These are phyloP conservation scores for Tetratostichococcus sp. DNA, from an alignment of 139 green algal genomes.

Conservation along the genomic window DNA sequence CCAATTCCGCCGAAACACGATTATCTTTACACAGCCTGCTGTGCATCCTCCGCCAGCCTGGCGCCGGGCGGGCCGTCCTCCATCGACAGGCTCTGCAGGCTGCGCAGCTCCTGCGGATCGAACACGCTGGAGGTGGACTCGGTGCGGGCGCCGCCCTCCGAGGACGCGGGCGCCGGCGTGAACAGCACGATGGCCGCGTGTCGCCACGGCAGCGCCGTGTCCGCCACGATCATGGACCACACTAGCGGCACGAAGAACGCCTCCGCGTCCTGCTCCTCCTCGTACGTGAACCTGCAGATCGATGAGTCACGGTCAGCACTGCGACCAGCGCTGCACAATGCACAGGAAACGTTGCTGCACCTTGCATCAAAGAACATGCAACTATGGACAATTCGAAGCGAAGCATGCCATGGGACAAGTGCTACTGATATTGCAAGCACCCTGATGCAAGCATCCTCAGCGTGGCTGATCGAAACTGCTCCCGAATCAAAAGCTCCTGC, in stretches of 20 bases:
- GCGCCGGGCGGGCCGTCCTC: background rate
- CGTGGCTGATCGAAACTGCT: too few relatives aligned
- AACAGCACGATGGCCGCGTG: conserved; percentile 22
- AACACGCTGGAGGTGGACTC: background rate
- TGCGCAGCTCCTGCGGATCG: background rate
- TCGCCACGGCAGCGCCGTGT: conserved; percentile 19
- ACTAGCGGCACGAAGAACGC: conserved; percentile 70
- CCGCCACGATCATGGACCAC: conserved; percentile 38
- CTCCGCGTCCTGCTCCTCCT: conserved; percentile 66
- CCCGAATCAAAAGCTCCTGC: background rate
- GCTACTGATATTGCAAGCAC: too few relatives aligned
- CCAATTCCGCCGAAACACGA: too few relatives aligned
- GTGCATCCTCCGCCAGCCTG: background rate
- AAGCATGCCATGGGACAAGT: too few relatives aligned
- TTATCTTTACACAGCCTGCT: too few relatives aligned
- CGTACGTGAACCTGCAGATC: conserved; percentile 55
- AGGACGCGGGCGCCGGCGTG: conserved; percentile 15
- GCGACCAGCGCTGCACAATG: background rate
- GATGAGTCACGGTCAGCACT: background rate
- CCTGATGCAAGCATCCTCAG: too few relatives aligned
- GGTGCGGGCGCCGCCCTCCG: background rate
- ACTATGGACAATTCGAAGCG: too few relatives aligned
- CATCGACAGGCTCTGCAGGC: background rate
- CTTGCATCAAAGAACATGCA: too few relatives aligned
- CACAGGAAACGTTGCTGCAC: too few relatives aligned